Evolutionary conservation across 495 filamentous ascomycete genomes (phyloP), one percentile per base, ranked within the genome.

Genomic region (Neurospora pannonica): DNA sequence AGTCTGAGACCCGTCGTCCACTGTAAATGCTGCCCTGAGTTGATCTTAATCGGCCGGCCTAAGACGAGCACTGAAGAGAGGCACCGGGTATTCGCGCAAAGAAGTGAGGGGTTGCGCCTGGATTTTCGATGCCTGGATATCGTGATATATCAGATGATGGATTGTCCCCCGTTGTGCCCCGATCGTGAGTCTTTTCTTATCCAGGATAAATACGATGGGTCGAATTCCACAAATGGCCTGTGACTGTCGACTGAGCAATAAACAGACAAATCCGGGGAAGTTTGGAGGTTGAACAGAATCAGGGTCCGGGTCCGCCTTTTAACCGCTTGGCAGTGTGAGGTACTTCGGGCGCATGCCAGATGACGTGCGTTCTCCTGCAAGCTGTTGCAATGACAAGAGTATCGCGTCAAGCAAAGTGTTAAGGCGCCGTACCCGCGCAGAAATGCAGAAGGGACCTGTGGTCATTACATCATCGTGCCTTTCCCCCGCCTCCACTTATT

Each of bases 401-500:
- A 67, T 67, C 54, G 28, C 54, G 28, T 67, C 54, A 34, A 5
- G 2, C 1, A 36, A 19, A 17, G 11, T 67, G 54, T 67, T 34
- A 67, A 31, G 15, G 3, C 54, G 54, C 28, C 54, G 1, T 9
- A 67, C 15, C 28, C 54, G 54, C 54, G 54, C 13, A 62, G 13
- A 62, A 34, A 62, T 15, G 21, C 48, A 28, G 11, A 60, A 28
- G 11, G 48, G 24, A 13, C 24, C 48, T 11, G 11, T 60, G 11
- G 48, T 13, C 34, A 74, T 71, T 71, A 60, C 73, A 67, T 71
- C 73, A 71, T 71, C 46, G 73, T 46, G 28, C 72, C 72, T 37
- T 46, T 48, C 19, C 24, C 24, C 48, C 48, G 24, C 48, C 21
- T 62, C 54, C 54, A 62, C 54, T 60, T 62, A 34, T 62, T 19